These are phyloP conservation scores for Puccinia coronata DNA, from an alignment of 1,284 basidiomycete species.

Conservation along the genomic window DNA sequence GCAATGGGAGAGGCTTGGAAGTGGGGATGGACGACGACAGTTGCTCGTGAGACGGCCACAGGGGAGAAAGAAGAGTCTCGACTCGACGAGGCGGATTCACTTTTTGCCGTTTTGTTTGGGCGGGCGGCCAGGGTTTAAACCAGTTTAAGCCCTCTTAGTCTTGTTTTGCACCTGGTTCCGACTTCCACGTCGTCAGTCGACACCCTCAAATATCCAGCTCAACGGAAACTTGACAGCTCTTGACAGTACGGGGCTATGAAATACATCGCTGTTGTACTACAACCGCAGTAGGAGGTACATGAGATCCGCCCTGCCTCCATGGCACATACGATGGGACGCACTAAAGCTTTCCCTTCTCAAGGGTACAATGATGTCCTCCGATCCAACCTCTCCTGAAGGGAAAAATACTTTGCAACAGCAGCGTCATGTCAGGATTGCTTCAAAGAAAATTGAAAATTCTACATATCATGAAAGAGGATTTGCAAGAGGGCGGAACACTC, in stretches of 20 bases:
- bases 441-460: background rate
- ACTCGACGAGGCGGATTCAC: background rate
- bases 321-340: no score
- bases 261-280: no score
- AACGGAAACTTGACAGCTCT: background rate
- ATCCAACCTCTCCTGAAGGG: no score
- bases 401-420: background rate
- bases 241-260: no score
- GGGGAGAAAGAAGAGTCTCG: background rate
- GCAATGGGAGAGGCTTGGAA: background rate
- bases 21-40: background rate
- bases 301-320: no score
- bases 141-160: background rate
- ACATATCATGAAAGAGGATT: background rate
- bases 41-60: background rate
- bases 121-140: background rate
- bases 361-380: no score
- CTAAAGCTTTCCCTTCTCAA: no score
- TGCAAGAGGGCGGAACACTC: background rate
- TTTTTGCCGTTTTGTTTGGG: constrained; percentile 8
- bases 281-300: no score
- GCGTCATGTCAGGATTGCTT: background rate
- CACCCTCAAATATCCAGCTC: background rate
- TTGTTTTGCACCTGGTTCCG: background rate
- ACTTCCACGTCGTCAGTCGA: constrained; percentile 32